Conservation (phyloP, 495 filamentous ascomycete genomes). For the Penicillium daleae region DNA sequence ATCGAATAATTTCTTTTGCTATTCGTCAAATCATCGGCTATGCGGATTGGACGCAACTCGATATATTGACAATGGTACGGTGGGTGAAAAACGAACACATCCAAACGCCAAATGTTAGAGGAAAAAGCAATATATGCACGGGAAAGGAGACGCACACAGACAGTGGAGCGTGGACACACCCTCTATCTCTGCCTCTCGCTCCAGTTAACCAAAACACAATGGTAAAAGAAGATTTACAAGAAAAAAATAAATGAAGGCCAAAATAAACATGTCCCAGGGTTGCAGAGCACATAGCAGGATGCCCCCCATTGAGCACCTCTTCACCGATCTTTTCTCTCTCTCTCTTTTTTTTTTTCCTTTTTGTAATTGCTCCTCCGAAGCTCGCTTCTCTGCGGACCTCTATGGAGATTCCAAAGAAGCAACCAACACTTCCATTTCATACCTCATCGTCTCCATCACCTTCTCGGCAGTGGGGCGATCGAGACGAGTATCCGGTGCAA, state of each 20-base stretch:
- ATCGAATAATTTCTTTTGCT: not conserved
- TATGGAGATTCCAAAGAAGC: conserved; percentile 13
- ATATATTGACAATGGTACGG: conserved; percentile 12
- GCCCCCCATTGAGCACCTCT: too few relatives aligned
- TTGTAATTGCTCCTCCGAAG: not conserved
- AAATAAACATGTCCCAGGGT: conserved; percentile 5
- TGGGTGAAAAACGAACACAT: conserved; percentile 21
- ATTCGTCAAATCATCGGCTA: conserved; percentile 7
- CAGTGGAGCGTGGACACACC: too few relatives aligned
- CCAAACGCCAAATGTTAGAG: conserved; percentile 21
- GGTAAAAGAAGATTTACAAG: conserved; percentile 2
- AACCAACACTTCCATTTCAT: conserved; percentile 25
- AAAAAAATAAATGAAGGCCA: conserved; percentile 6
- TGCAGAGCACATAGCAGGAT: not conserved
- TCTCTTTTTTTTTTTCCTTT: not conserved
- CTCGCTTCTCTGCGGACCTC: not conserved
- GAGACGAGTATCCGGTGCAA: conserved; percentile 31
- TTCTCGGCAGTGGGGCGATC: conserved; percentile 22
- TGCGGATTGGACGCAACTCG: conserved; percentile 18
- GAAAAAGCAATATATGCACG: conserved; percentile 31
- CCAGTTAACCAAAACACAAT: conserved; percentile 1
- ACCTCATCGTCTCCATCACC: conserved; percentile 27
- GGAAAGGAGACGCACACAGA: conserved; percentile 28
- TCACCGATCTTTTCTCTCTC: not conserved
- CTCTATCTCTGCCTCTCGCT: conserved; percentile 2